phyloP scores from a whole-genome alignment of 345 rosid genomes.

The Dimocarpus longan region DNA sequence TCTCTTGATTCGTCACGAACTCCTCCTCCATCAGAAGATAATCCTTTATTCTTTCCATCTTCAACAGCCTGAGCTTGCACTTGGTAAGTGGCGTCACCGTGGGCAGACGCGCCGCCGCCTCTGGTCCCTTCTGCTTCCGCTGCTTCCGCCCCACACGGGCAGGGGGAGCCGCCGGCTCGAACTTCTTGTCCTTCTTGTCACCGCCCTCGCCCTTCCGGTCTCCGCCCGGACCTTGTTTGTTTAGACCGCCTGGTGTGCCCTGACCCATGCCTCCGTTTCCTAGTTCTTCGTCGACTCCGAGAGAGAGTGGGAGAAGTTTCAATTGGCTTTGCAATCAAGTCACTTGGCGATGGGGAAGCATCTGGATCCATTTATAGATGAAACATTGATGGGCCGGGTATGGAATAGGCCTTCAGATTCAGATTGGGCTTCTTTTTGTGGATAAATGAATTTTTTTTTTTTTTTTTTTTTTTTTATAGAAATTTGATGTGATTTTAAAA shows the following conservation, averaged over 20 bases:
- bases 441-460: no score
- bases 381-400: neutral
- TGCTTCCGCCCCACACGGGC: constrained; percentile 88
- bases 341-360: neutral
- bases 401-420: neutral
- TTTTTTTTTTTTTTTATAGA: no score
- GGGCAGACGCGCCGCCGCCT: constrained; percentile 89
- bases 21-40: constrained; percentile 94
- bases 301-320: neutral
- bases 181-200: constrained; percentile 91
- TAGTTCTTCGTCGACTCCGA: neutral
- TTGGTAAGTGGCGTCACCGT: constrained; percentile 79
- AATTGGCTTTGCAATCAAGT: constrained; percentile 32
- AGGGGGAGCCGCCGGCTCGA: constrained; percentile 91
- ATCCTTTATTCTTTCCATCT: constrained; percentile 88
- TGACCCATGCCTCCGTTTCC: constrained; percentile 64
- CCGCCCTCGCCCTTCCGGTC: constrained; percentile 74
- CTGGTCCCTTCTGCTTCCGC: constrained; percentile 86
- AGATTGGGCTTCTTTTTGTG: no score
- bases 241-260: constrained; percentile 84
- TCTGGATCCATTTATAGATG: neutral
- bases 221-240: constrained; percentile 66
- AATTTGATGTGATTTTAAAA: no score
- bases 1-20: constrained; percentile 90
- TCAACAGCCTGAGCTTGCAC: constrained; percentile 81